Evolutionary conservation across 805 yeast species (phyloP).

Genomic region (Saccharomycopsis babjevae): DNA sequence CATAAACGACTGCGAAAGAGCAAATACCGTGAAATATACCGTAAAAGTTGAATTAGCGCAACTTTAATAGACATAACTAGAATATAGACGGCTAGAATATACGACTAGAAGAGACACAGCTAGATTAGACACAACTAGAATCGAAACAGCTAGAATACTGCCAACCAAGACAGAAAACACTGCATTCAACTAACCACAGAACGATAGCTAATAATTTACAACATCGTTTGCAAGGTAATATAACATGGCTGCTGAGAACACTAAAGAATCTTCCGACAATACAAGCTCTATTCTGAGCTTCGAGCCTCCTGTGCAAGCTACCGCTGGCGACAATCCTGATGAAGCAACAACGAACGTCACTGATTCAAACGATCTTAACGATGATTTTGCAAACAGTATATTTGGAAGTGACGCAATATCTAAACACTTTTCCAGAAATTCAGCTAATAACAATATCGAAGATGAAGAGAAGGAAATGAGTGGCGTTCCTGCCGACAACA

Average conservation of each 20-base stretch:
- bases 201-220: too few species aligned
- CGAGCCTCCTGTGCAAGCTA: background rate
- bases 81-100: too few species aligned
- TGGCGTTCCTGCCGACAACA: background rate
- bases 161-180: too few species aligned
- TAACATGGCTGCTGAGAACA: background rate
- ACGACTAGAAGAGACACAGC: too few species aligned
- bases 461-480: background rate
- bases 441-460: conserved; percentile 55
- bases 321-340: background rate
- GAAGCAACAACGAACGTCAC: background rate
- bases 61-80: too few species aligned
- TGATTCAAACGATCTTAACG: conserved; percentile 26
- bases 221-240: too few species aligned
- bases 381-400: conserved; percentile 34
- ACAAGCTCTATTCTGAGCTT: background rate
- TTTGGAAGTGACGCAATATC: conserved; percentile 22
- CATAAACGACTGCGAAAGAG: too few species aligned
- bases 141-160: too few species aligned
- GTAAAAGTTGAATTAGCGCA: too few species aligned
- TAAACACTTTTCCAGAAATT: conserved; percentile 34
- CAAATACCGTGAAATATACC: too few species aligned
- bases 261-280: background rate
- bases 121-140: too few species aligned
- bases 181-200: too few species aligned